Evolutionary conservation across 495 filamentous ascomycete genomes (phyloP).

Genomic region (Lasiosphaeris hirsuta): DNA sequence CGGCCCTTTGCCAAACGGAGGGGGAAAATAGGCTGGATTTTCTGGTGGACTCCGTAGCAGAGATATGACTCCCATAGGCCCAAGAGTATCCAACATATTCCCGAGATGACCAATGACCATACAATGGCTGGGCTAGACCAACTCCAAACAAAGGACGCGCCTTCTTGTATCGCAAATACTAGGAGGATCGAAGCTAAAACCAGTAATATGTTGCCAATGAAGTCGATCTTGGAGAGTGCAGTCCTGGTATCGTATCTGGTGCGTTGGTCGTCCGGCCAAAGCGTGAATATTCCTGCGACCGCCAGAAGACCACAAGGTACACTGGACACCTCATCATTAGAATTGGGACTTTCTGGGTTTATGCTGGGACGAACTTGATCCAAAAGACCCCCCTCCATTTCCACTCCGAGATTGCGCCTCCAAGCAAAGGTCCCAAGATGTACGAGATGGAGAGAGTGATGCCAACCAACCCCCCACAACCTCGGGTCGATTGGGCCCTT

Average conservation of each 20-base stretch:
- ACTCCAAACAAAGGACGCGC: slow-evolving; percentile 41
- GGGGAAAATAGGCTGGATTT: slow-evolving; percentile 42
- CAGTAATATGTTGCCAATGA: slow-evolving; percentile 53
- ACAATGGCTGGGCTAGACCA: slow-evolving; percentile 48
- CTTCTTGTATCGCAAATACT: slow-evolving; percentile 58
- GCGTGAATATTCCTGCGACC: slow-evolving; percentile 55
- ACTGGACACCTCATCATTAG: slow-evolving; percentile 42
- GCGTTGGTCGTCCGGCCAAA: slow-evolving; percentile 38
- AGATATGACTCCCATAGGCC: slow-evolving; percentile 43
- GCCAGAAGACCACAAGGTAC: slow-evolving; percentile 57
- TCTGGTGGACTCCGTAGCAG: slow-evolving; percentile 25
- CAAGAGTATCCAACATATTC: slow-evolving; percentile 46
- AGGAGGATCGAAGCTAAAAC: slow-evolving; percentile 54
- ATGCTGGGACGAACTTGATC: slow-evolving; percentile 57
- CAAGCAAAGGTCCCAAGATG: slow-evolving; percentile 62
- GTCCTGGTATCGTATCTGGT: slow-evolving; percentile 21
- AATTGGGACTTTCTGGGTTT: slow-evolving; percentile 50
- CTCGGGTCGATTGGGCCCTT: slow-evolving; percentile 48
- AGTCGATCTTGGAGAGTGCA: slow-evolving; percentile 48
- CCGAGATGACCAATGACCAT: slow-evolving; percentile 40
- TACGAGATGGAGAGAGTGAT: slow-evolving; percentile 44
- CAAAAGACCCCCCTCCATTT: slow-evolving; percentile 70
- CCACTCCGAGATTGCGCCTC: slow-evolving; percentile 63
- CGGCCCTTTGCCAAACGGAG: slow-evolving; percentile 35
- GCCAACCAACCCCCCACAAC: slow-evolving; percentile 44